A percentile compares a stretch with the other conserved stretches of the same genome.
These are phyloP conservation scores for Coniella lustricola DNA, from an alignment of 2,329 filamentous ascomycete species.

Conservation along the genomic window DNA sequence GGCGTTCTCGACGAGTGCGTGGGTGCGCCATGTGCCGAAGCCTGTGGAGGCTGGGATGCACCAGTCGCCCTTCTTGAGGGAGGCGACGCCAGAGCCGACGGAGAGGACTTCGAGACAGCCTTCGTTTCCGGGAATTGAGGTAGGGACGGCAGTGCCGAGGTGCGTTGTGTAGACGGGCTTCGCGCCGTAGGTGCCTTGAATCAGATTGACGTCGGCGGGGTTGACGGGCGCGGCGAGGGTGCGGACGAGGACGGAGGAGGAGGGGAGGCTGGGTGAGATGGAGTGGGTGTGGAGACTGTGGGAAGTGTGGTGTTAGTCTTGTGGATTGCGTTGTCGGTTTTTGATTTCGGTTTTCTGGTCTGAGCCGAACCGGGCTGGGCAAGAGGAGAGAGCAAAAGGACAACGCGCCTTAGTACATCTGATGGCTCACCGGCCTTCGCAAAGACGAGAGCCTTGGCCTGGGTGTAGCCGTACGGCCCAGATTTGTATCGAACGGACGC, in stretches of 20 bases:
- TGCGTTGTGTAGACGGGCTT: slow-evolving; percentile 70
- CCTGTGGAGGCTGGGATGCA: slow-evolving; percentile 78
- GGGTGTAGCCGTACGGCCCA: slow-evolving; percentile 71
- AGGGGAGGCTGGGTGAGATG: slow-evolving; percentile 66
- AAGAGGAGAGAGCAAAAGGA: background rate
- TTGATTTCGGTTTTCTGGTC: background rate
- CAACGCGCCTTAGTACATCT: slow-evolving; percentile 55
- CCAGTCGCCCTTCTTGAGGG: slow-evolving; percentile 75
- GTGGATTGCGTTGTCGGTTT: background rate
- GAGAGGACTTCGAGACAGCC: slow-evolving; percentile 85
- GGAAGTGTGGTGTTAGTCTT: background rate
- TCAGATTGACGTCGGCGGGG: slow-evolving; percentile 94
- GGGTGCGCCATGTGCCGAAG: slow-evolving; percentile 92
- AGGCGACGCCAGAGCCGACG: slow-evolving; percentile 48
- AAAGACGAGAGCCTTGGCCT: slow-evolving; percentile 76
- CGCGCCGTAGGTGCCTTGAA: slow-evolving; percentile 91
- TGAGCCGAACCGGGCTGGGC: too few relatives aligned
- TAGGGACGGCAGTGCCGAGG: slow-evolving; percentile 69
- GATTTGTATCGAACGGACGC: slow-evolving; percentile 41
- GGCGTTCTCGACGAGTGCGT: slow-evolving; percentile 58
- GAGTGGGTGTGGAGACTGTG: slow-evolving; percentile 64
- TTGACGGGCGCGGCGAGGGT: slow-evolving; percentile 91
- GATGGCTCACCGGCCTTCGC: slow-evolving; percentile 67
- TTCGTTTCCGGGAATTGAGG: slow-evolving; percentile 81
- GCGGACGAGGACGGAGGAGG: slow-evolving; percentile 63